Evolutionary conservation across 768 basidiomycete species (phyloP), one percentile per base, ranked within the genome.

Genomic region (Tylopilus vinaceipallidus): DNA sequence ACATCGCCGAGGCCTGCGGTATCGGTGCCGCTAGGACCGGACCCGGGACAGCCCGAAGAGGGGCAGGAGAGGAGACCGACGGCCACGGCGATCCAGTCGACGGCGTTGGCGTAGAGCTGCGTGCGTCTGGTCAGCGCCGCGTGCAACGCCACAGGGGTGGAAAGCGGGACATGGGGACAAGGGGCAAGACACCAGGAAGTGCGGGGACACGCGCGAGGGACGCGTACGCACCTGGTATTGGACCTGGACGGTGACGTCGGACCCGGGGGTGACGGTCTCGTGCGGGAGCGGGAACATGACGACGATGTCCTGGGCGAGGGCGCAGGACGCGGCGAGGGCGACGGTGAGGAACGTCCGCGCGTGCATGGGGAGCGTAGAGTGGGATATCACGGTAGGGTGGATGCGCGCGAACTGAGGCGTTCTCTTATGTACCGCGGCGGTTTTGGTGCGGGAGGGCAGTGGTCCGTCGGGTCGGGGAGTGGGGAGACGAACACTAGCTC

Each of bases 201-300:
- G n/a, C n/a, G n/a, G n/a, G n/a, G n/a, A n/a, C n/a, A n/a, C n/a
- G n/a, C n/a, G n/a, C n/a, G n/a, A n/a, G n/a, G n/a, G n/a, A n/a
- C n/a, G n/a, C n/a, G n/a, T n/a, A 38, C 45, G 11, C 55, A 76
- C 76, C 7, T 71, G 73, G 49, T 68, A 66, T 45, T 73, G 73
- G n/a, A 79, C 58, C 45, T 75, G 71, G 8, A 78, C 70, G 6
- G 66, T 71, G 42, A 78, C 34, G 19, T 60, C 56, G 1, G 59
- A 58, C 16, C 77, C 77, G 17, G 68, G 57, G 1, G 46, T 30
- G 11, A 79, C 66, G 24, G 59, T 52, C 3, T 68, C 56, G 3
- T 70, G 69, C 6, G 50, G 36, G 9, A 34, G 16, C 10, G 50
- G 50, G 12, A 26, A 34, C 13, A 40, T 45, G 16, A 52, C 23